phyloP scores from a whole-genome alignment of 2,329 filamentous ascomycete species.

The Epicoccum sorghinum region DNA sequence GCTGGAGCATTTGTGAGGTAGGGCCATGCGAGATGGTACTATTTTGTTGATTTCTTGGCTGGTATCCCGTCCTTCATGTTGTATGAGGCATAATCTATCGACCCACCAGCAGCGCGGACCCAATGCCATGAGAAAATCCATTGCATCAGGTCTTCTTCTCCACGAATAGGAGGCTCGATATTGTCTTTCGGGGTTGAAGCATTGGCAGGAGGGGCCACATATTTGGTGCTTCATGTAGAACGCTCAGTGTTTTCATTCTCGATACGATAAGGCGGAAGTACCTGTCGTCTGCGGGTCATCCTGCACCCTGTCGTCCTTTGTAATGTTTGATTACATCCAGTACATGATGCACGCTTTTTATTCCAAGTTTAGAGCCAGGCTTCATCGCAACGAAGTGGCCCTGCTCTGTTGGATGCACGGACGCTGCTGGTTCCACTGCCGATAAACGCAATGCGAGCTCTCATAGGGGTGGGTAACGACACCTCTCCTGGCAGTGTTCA shows the following conservation, averaged over 20 bases:
- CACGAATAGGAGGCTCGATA: not conserved
- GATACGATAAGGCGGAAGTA: not conserved
- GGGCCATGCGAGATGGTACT: conserved; percentile 4
- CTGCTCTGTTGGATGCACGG: not conserved
- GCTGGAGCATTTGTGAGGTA: conserved; percentile 10
- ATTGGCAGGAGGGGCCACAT: conserved; percentile 5
- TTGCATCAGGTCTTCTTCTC: not conserved
- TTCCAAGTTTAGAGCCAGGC: not conserved
- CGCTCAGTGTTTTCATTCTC: not conserved
- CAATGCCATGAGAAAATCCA: conserved; percentile 4
- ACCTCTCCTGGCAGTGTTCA: not conserved
- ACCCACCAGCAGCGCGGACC: conserved; percentile 12
- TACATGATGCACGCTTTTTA: not conserved
- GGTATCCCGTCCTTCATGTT: conserved; percentile 6
- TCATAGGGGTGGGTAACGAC: not conserved
- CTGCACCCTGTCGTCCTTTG: not conserved
- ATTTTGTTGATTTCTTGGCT: conserved; percentile 2
- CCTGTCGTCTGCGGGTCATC: not conserved
- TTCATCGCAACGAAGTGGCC: not conserved
- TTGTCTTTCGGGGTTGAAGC: not conserved
- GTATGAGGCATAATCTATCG: conserved; percentile 12
- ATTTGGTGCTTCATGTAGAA: not conserved
- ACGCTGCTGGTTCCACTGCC: not conserved
- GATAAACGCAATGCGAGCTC: not conserved
- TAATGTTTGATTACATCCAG: not conserved